Evolutionary conservation across 768 basidiomycete species (phyloP).

Genomic region (Hirschioporus abietinus): DNA sequence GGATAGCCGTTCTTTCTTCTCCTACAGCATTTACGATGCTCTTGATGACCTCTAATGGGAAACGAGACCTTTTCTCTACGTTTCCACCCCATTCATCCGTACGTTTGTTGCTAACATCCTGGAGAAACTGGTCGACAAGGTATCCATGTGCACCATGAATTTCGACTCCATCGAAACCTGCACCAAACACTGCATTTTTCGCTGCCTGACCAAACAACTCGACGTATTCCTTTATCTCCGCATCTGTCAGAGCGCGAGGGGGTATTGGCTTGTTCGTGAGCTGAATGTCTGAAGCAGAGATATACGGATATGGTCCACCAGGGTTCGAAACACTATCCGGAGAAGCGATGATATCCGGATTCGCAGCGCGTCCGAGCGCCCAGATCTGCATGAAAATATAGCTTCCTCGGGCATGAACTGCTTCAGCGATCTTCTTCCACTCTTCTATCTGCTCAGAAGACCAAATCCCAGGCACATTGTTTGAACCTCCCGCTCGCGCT

Average conservation of each 20-base stretch:
- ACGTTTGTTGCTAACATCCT: constrained; percentile 28
- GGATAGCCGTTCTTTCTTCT: constrained; percentile 15
- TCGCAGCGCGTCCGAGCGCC: constrained; percentile 30
- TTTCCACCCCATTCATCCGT: constrained; percentile 57
- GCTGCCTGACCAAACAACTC: constrained; percentile 49
- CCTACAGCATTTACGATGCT: constrained; percentile 22
- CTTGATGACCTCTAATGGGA: constrained; percentile 49
- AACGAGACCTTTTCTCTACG: constrained; percentile 53
- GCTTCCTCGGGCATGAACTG: constrained; percentile 49
- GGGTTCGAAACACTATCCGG: constrained; percentile 16
- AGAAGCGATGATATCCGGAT: constrained; percentile 5
- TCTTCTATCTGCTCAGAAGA: constrained; percentile 47
- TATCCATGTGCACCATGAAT: constrained; percentile 26
- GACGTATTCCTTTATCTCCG: constrained; percentile 47
- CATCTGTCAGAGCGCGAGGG: constrained; percentile 38
- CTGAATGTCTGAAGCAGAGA: constrained; percentile 23
- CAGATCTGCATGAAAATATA: constrained; percentile 44
- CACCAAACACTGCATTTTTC: constrained; percentile 44
- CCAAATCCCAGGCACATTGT: constrained; percentile 59
- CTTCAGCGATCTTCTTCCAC: constrained; percentile 50
- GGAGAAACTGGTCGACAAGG: constrained; percentile 32
- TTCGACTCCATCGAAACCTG: constrained; percentile 69
- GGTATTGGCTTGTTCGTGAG: constrained; percentile 9
- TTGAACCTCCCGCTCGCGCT: constrained; percentile 41
- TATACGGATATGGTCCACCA: constrained; percentile 10